Base-by-base conservation (phyloP, 306 rosid genomes). In the Inga oerstediana region DNA sequence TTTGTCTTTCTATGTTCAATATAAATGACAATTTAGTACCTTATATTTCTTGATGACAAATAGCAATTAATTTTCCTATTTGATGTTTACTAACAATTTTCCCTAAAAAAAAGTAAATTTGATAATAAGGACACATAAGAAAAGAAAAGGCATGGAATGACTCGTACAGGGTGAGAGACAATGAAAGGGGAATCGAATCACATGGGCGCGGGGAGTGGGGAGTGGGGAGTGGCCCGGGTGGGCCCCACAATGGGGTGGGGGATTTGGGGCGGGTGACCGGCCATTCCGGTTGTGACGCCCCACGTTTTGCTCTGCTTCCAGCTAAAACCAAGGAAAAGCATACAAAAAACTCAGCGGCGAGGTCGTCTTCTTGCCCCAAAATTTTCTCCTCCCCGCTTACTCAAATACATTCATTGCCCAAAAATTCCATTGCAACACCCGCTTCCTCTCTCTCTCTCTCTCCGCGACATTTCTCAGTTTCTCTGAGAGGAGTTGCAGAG, bases 401-500 rank as follows among this genome's bases (percentile, higher is more conserved):
- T 10, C 64, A 4, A 8, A 10, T 9, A 11, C 13, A 10, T 45
- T 22, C 3, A 45, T 2, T 14, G 45, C 54, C 20, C 30, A 39
- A 9, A 19, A 16, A 3, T 76, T 75, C 12, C 61, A 52, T 49
- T 19, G 11, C 35, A 35, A 16, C 71, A 2, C 41, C 9, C 3
- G 4, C n/a, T 54, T 32, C 3, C 4, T 48, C 35, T 15, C 68
- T 64, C 68, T 64, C 8, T 44, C 48, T 44, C 48, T 44, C 46
- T 43, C 79, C 82, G 86, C 70, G 32, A 58, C 71, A 2, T 51
- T 39, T 52, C 37, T 69, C 66, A 11, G 76, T 77, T 44, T 79
- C 67, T 4, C 46, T 44, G 76, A n/a, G 76, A 20, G 73, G 66
- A 88, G 75, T 84, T 75, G 90, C 90, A 81, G 86, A 84, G 86